Percentiles rank a stretch among this genome's conserved stretches.
Evolutionary conservation across 164 flowering plant genomes (phyloP).

Genomic region (Macadamia integrifolia): DNA sequence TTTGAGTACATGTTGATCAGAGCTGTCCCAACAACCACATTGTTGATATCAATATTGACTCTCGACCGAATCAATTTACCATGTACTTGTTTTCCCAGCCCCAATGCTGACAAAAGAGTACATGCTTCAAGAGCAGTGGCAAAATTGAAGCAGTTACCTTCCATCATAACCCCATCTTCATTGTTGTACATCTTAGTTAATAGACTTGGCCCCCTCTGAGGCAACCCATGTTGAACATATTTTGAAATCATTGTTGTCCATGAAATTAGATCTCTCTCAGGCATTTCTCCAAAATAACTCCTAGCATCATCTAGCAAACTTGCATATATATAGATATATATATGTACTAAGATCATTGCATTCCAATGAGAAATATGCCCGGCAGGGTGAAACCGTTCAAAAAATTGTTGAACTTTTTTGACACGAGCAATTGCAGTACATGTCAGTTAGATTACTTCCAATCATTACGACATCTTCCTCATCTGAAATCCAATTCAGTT

Average conservation of each 20-base stretch:
- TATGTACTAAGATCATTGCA: conserved; percentile 26
- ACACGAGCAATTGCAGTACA: conserved; percentile 34
- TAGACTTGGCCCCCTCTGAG: conserved; percentile 20
- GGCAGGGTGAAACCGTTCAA: conserved; percentile 14
- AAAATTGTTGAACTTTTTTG: conserved; percentile 25
- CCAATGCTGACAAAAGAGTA: conserved; percentile 20
- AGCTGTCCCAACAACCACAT: conserved; percentile 29
- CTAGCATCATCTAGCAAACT: conserved; percentile 28
- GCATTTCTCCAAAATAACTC: conserved; percentile 19
- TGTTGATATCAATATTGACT: conserved; percentile 8
- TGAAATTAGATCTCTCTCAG: conserved; percentile 31
- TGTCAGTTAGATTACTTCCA: conserved; percentile 29
- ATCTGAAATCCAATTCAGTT: background rate
- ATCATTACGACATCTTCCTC: conserved; percentile 13
- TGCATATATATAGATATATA: conserved; percentile 25
- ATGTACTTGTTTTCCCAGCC: conserved; percentile 37
- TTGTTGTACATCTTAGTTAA: conserved; percentile 26
- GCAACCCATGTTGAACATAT: conserved; percentile 20
- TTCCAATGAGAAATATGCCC: conserved; percentile 26
- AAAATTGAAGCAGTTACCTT: conserved; percentile 33
- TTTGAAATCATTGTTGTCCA: conserved; percentile 43
- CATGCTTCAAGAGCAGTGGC: conserved; percentile 30
- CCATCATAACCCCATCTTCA: conserved; percentile 6
- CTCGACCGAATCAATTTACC: conserved; percentile 22
- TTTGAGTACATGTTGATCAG: conserved; percentile 38